A percentile compares a stretch with the other conserved stretches of the same genome.
Evolutionary conservation across 1,139 yeast species (phyloP).

Genomic region (Geotrichum restrictum): DNA sequence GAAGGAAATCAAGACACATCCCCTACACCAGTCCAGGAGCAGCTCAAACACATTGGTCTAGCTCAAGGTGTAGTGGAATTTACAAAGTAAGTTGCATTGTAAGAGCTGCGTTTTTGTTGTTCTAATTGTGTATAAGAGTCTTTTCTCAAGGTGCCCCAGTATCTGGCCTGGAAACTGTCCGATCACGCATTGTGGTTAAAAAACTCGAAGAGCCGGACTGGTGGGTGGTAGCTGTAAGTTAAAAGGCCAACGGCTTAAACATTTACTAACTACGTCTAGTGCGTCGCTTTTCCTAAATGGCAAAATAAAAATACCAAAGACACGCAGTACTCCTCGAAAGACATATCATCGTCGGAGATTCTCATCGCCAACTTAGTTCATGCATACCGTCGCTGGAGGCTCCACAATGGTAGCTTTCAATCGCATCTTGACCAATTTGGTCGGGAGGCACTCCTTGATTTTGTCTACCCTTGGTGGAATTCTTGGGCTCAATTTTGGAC

Average conservation of each 20-base stretch:
- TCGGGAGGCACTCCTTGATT: constrained; percentile 24
- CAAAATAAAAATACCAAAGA: constrained; percentile 15
- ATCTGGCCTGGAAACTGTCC: constrained; percentile 30
- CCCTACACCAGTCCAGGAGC: constrained; percentile 25
- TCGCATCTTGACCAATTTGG: constrained; percentile 17
- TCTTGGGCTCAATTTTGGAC: constrained; percentile 33
- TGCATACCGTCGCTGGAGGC: constrained; percentile 33
- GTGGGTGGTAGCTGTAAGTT: constrained; percentile 33
- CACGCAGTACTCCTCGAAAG: constrained; percentile 20
- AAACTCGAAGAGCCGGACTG: constrained; percentile 30
- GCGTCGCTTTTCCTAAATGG: constrained; percentile 20
- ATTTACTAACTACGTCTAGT: constrained; percentile 12
- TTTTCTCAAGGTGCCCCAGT: constrained; percentile 31
- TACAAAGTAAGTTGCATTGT: constrained; percentile 20
- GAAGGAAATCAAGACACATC: constrained; percentile 22
- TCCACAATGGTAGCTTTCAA: constrained; percentile 31
- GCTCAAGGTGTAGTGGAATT: constrained; percentile 36
- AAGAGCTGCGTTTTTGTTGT: background rate
- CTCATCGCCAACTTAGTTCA: constrained; percentile 28
- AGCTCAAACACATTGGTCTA: constrained; percentile 33
- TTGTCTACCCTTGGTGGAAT: constrained; percentile 33
- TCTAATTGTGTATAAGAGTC: constrained; percentile 22
- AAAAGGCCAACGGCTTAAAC: background rate
- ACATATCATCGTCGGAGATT: constrained; percentile 28
- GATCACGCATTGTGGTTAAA: constrained; percentile 30